phyloP scores from a whole-genome alignment of 2,329 filamentous ascomycete species.

The Talaromyces marneffei region DNA sequence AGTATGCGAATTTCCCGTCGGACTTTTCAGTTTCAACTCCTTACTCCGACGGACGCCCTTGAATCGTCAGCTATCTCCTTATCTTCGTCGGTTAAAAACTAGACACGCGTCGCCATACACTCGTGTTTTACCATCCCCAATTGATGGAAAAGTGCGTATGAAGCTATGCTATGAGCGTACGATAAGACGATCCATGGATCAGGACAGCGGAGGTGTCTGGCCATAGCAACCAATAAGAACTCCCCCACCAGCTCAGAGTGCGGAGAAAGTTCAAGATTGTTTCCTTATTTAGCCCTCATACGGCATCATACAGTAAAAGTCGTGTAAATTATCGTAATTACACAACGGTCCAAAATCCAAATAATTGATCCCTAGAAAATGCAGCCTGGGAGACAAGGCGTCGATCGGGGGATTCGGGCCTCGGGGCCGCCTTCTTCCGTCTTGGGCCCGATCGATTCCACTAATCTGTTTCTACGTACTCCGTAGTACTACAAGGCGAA shows the following conservation, averaged over 20 bases:
- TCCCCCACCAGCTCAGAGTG: background rate
- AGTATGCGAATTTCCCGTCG: background rate
- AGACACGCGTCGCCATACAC: background rate
- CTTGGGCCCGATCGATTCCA: background rate
- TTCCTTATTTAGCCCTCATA: background rate
- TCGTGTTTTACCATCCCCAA: no score
- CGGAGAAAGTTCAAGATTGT: background rate
- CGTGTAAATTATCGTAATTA: no score
- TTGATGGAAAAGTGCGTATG: no score
- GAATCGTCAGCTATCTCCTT: background rate
- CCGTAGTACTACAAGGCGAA: no score
- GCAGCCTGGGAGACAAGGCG: constrained; percentile 8
- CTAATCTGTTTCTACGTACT: no score
- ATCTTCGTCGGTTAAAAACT: no score
- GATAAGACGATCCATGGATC: background rate
- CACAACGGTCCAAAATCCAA: no score
- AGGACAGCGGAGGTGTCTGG: background rate
- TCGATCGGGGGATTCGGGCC: background rate
- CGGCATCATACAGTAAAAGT: background rate
- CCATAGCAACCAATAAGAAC: background rate
- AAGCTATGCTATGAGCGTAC: background rate
- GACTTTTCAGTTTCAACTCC: background rate
- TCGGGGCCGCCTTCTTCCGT: background rate
- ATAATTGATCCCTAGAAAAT: no score
- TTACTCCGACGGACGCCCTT: background rate